Evolutionary conservation across 148 eudicot species (phyloP).

Genomic region (Heliamphora exappendiculata): DNA sequence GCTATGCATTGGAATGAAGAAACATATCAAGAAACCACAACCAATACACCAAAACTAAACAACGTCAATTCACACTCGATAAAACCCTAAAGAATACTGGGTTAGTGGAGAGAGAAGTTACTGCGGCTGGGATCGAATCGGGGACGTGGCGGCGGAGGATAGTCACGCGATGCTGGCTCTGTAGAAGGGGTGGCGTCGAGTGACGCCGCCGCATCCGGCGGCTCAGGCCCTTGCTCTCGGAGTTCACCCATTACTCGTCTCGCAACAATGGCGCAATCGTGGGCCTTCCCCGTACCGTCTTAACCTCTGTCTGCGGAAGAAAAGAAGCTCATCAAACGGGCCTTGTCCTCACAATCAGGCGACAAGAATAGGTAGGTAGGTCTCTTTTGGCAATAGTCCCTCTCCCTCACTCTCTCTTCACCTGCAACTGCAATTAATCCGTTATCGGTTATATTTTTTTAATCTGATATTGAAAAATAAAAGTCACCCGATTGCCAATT

Average conservation of each 20-base stretch:
- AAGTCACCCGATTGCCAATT: no score
- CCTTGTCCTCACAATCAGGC: no score
- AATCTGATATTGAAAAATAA: no score
- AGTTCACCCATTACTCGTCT: slow-evolving; percentile 20
- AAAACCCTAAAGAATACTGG: background rate
- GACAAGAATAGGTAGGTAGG: no score
- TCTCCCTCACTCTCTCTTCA: no score
- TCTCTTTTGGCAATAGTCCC: no score
- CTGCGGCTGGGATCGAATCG: slow-evolving; percentile 66
- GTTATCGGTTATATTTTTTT: no score
- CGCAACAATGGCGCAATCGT: background rate
- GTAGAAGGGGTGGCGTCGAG: slow-evolving; percentile 6
- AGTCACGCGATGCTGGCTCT: slow-evolving; percentile 9
- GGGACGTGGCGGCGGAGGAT: slow-evolving; percentile 29
- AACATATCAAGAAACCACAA: background rate
- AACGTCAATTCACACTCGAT: background rate
- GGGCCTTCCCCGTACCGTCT: background rate
- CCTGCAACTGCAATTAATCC: no score
- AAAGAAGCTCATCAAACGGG: no score
- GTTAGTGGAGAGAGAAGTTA: slow-evolving; percentile 15
- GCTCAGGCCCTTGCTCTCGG: slow-evolving; percentile 12
- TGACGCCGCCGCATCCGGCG: background rate
- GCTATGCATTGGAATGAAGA: background rate
- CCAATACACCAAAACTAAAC: background rate
- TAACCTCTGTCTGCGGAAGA: no score